Percentiles rank a stretch among this genome's conserved stretches.
Conservation (phyloP, 257 asterid genomes). For the Handroanthus guayacan region DNA sequence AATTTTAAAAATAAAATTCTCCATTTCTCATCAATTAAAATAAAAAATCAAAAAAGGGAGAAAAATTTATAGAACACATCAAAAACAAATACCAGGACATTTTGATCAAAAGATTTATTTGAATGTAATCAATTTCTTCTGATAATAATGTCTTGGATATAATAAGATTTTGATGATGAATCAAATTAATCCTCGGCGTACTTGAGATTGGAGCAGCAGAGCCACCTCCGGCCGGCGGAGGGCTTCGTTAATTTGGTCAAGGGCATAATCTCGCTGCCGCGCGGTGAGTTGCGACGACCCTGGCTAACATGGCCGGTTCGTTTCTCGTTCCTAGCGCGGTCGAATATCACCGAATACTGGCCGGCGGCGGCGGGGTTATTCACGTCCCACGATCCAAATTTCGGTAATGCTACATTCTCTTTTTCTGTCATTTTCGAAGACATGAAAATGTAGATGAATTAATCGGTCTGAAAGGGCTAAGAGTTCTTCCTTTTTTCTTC, state of each 20-base stretch:
- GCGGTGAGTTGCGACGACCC: slow-evolving; percentile 37
- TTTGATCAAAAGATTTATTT: background rate
- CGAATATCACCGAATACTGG: slow-evolving; percentile 55
- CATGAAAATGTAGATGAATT: background rate
- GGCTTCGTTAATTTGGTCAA: slow-evolving; percentile 34
- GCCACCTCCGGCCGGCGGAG: slow-evolving; percentile 44
- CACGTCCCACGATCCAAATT: slow-evolving; percentile 64
- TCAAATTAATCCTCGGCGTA: slow-evolving; percentile 43
- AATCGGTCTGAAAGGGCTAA: slow-evolving; percentile 19
- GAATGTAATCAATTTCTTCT: slow-evolving; percentile 1
- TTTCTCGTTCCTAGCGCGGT: slow-evolving; percentile 51
- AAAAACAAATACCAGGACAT: background rate
- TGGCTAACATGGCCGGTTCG: slow-evolving; percentile 29
- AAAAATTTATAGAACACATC: background rate
- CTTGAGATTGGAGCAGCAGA: slow-evolving; percentile 47
- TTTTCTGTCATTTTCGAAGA: slow-evolving; percentile 41
- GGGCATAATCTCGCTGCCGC: slow-evolving; percentile 26
- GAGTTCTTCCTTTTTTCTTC: background rate
- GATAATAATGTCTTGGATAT: background rate
- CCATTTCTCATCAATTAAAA: background rate
- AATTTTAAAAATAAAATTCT: background rate
- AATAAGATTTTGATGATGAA: background rate
- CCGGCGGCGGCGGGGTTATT: slow-evolving; percentile 53
- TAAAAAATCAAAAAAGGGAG: background rate
- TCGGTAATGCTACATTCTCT: slow-evolving; percentile 47